Base-by-base conservation (phyloP, 257 asterid species). In the Salvia miltiorrhiza region DNA sequence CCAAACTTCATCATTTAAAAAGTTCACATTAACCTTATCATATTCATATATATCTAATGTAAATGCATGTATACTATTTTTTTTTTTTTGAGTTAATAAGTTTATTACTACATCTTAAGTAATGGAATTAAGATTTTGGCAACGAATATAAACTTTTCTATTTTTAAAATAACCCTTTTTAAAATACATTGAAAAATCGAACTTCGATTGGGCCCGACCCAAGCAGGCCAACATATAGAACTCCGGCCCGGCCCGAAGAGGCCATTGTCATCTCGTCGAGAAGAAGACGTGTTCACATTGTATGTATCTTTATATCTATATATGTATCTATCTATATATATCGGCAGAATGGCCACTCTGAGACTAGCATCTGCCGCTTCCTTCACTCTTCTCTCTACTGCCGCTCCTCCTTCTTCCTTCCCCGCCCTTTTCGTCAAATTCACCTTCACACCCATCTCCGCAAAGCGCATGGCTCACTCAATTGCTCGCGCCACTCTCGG, bases 401-500 rank as follows among this genome's bases (percentile, higher is more conserved):
- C 61, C 55, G 73, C 82, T 2, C 24, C 73, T 56, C 73, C 86
- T 0, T 64, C 78, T 67, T 33, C 73, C 10, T 2, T 63, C 65
- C 73, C 83, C 74, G 65, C 78, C 30, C 16, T 57, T 78, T 74
- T 80, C 69, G 19, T 75, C 5, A 78, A 74, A 50, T 77, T 73
- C 26, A 39, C 75, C 5, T 3, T 57, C 52, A 12, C 74, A 35
- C 72, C 80, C 64, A 35, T 67, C 8, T 66, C 72, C 64, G 23
- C 83, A 23, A 81, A 53, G 73, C 85, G 82, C 43, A 86, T 86
- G 87, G 84, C 92, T 52, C 78, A 81, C 77, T 63, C 87, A 28
- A 62, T 72, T 73, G 87, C 89, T 57, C 79, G 75, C 69, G 89
- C 84, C 75, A 81, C 88, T 53, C 92, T 83, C 3, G 92, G 92